A percentile compares a stretch with the other conserved stretches of the same genome.
Evolutionary conservation across 73 alveolate genomes (phyloP).

Genomic region (Blepharisma stoltei): DNA sequence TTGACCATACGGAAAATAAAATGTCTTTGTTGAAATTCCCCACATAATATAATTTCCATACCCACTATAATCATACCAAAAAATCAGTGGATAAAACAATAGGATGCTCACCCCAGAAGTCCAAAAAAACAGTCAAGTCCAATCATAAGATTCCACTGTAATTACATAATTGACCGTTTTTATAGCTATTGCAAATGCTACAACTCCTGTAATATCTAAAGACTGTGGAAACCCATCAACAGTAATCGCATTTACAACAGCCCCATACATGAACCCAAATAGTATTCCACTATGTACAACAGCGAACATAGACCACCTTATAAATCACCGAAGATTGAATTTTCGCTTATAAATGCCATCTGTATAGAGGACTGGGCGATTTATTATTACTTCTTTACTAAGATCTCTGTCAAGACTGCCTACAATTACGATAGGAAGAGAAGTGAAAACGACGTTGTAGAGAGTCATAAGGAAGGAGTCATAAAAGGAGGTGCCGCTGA

Average conservation of each 20-base stretch:
- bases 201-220: no score
- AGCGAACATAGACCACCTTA: not conserved
- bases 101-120: no score
- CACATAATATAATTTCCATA: no score
- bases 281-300: not conserved
- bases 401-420: slow-evolving; percentile 74
- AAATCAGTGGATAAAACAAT: no score
- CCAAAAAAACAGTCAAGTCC: no score
- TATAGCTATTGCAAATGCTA: no score
- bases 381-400: not conserved
- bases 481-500: slow-evolving; percentile 80
- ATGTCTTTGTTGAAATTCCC: no score
- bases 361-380: not conserved
- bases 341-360: not conserved
- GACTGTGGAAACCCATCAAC: no score
- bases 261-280: not conserved
- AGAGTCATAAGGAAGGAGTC: slow-evolving; percentile 81
- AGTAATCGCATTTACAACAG: not conserved
- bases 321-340: not conserved
- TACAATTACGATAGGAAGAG: slow-evolving; percentile 77
- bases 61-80: no score
- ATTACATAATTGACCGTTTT: no score
- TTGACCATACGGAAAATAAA: no score
- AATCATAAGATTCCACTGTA: no score
- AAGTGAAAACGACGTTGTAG: slow-evolving; percentile 85